Evolutionary conservation across 1,139 yeast species (phyloP), one percentile per base, ranked within the genome.

Genomic region (Geotrichum reessii): DNA sequence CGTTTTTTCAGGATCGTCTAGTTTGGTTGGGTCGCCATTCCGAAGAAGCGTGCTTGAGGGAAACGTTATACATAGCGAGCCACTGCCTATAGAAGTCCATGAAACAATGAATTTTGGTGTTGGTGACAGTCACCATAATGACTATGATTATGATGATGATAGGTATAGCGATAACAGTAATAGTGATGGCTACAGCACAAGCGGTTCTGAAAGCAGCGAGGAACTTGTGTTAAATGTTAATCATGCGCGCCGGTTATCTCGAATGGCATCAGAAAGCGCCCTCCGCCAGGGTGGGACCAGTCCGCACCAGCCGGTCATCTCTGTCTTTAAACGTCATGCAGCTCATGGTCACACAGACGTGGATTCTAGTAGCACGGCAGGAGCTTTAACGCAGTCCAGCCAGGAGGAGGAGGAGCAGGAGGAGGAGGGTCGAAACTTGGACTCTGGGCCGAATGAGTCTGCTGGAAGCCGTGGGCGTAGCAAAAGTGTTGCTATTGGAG

Each of bases 401-500:
- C n/a, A n/a, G n/a, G n/a, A n/a, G n/a, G n/a, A n/a, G n/a, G n/a
- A n/a, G n/a, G n/a, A n/a, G n/a, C n/a, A n/a, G n/a, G n/a, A n/a
- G n/a, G n/a, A 17, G 6, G 42, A 17, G 6, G 42, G 42, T 19
- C 42, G 19, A n/a, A 37, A 1, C 6, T 19, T 19, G 2, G 42
- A n/a, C 7, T n/a, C 17, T 14, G 42, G 17, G 6, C 17, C 42
- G 17, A 14, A 6, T 37, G 42, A 5, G 42, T 14, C 19, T 5
- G 42, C 42, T n/a, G 42, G n/a, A 24, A 12, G 25, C 33, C 50
- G 55, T 2, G 47, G 17, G 9, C 22, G 56, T n/a, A 53, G 56
- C 47, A 25, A 8, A 19, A 53, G 56, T 22, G 56, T 53, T 24
- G 51, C 51, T 6, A 50, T 53, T 2, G 56, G 56, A 25, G 56